These are phyloP conservation scores for Multifurca ochricompacta DNA, from an alignment of 768 basidiomycete genomes.

Conservation along the genomic window DNA sequence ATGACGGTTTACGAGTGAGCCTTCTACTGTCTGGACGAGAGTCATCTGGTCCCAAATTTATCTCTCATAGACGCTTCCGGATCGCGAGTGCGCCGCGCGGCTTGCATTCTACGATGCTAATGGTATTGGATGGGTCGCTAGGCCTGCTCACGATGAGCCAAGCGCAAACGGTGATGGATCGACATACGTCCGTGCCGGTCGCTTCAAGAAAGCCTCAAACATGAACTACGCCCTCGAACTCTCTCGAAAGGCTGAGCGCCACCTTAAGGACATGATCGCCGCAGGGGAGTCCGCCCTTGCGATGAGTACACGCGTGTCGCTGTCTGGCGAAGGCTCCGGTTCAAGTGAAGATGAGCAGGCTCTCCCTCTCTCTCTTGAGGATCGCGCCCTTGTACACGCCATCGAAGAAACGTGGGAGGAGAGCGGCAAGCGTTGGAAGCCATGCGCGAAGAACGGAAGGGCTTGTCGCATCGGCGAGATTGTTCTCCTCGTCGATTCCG, in stretches of 20 bases:
- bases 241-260: constrained; percentile 30
- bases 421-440: constrained; percentile 26
- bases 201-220: constrained; percentile 43
- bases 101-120: constrained; percentile 48
- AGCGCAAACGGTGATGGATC: constrained; percentile 32
- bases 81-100: constrained; percentile 39
- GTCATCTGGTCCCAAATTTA: neutral
- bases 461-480: constrained; percentile 39
- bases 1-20: constrained; percentile 49
- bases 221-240: constrained; percentile 38
- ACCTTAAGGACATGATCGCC: constrained; percentile 26
- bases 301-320: constrained; percentile 23
- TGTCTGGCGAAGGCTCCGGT: constrained; percentile 22
- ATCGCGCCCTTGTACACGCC: constrained; percentile 42
- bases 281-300: neutral
- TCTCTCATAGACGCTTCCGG: constrained; percentile 30
- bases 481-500: constrained; percentile 44
- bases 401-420: constrained; percentile 44
- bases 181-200: constrained; percentile 39
- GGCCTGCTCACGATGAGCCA: constrained; percentile 41
- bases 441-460: constrained; percentile 32
- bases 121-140: constrained; percentile 52
- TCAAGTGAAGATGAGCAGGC: constrained; percentile 22
- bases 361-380: constrained; percentile 37
- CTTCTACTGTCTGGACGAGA: neutral